These are phyloP conservation scores for Penicillium paradoxum DNA, from an alignment of 495 filamentous ascomycete genomes.

Conservation along the genomic window DNA sequence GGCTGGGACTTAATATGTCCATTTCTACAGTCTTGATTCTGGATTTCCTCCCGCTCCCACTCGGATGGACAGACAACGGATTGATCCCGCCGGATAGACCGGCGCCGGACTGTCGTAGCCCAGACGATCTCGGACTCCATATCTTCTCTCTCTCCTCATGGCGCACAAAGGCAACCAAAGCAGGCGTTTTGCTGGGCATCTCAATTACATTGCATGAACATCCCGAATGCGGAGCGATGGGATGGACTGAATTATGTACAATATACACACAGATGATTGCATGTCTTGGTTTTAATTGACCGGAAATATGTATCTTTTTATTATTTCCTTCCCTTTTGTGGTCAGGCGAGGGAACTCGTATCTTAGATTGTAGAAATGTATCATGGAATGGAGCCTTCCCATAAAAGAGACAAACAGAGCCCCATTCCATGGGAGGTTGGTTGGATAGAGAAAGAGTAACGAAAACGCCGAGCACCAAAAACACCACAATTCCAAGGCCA, in stretches of 20 bases:
- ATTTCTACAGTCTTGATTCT: background rate
- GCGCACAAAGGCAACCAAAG: slow-evolving; percentile 18
- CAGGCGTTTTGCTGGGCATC: slow-evolving; percentile 28
- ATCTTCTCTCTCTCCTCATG: slow-evolving; percentile 23
- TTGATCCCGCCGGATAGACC: background rate
- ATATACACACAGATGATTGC: slow-evolving; percentile 19
- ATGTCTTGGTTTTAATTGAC: slow-evolving; percentile 11
- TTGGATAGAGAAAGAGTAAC: background rate
- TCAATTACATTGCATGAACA: slow-evolving; percentile 22
- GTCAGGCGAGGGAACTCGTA: background rate
- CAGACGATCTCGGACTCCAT: background rate
- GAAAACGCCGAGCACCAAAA: slow-evolving; percentile 21
- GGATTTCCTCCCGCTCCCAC: background rate
- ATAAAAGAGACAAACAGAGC: background rate
- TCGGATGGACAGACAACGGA: background rate
- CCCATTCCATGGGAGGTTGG: background rate
- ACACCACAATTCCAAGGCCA: slow-evolving; percentile 17
- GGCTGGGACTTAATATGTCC: background rate
- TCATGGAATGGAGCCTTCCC: background rate
- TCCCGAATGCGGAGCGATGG: slow-evolving; percentile 13
- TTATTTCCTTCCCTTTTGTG: background rate
- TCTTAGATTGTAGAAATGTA: background rate
- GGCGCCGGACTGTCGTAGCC: background rate
- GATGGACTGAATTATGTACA: slow-evolving; percentile 23
- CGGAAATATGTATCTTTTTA: background rate